Conservation (phyloP, 345 rosid species). For the Populus simonii region DNA sequence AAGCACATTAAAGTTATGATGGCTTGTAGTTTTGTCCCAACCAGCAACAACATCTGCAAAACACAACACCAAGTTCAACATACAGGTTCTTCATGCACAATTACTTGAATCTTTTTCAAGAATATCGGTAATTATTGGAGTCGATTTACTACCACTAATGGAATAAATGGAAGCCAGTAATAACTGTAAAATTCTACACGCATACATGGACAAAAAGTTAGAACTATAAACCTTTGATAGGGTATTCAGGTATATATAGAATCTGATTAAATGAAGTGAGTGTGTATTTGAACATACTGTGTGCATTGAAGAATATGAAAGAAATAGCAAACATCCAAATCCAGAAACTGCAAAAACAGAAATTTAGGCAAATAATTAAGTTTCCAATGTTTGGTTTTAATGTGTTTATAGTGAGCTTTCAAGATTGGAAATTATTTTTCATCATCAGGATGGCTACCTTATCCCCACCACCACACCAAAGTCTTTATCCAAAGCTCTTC, state of each 20-base stretch:
- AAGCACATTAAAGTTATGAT: constrained; percentile 59
- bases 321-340: constrained; percentile 57
- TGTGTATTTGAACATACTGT: constrained; percentile 37
- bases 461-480: constrained; percentile 61
- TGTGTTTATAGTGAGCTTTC: neutral
- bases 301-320: constrained; percentile 68
- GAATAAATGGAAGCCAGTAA: constrained; percentile 79
- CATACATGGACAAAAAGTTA: neutral
- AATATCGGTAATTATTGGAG: neutral
- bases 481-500: constrained; percentile 70
- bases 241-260: neutral
- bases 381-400: neutral
- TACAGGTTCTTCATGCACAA: neutral
- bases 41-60: constrained; percentile 48
- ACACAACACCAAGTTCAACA: neutral
- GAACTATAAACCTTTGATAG: neutral
- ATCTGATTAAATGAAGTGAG: neutral
- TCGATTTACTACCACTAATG: constrained; percentile 49
- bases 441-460: constrained; percentile 31
- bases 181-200: constrained; percentile 55
- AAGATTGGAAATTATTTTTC: neutral
- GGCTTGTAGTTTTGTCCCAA: constrained; percentile 56
- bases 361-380: neutral
- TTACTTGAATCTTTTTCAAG: neutral
- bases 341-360: constrained; percentile 56